These are phyloP conservation scores for Suillus bovinus DNA, from an alignment of 768 basidiomycete genomes.

Conservation along the genomic window DNA sequence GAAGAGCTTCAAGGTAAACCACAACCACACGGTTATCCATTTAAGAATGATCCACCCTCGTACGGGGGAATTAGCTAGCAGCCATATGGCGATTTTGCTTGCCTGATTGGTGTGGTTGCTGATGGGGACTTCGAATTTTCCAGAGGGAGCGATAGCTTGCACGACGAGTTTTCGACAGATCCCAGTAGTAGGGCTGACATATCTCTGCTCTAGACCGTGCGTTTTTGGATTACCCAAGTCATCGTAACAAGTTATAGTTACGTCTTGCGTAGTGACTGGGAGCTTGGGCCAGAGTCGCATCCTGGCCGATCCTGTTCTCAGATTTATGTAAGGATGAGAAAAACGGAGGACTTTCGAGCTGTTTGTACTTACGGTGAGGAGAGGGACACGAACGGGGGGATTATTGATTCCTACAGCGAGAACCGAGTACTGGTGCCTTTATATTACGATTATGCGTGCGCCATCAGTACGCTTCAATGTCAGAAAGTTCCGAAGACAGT, in stretches of 20 bases:
- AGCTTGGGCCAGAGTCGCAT: background rate
- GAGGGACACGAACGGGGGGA: background rate
- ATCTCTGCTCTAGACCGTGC: constrained; percentile 18
- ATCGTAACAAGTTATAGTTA: constrained; percentile 6
- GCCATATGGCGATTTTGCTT: constrained; percentile 17
- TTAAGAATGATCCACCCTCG: background rate
- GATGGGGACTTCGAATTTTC: constrained; percentile 5
- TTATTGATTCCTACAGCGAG: background rate
- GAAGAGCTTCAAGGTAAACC: constrained; percentile 13
- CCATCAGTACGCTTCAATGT: background rate
- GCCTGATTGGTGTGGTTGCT: constrained; percentile 3
- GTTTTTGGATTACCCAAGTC: background rate
- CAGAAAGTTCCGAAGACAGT: background rate
- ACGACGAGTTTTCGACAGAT: constrained; percentile 15
- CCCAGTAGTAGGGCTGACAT: constrained; percentile 20
- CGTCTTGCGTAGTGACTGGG: background rate
- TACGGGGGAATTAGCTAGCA: constrained; percentile 11
- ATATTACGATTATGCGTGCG: background rate
- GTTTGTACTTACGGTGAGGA: background rate
- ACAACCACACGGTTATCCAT: constrained; percentile 14
- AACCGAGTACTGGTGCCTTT: background rate
- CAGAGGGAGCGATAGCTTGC: constrained; percentile 14
- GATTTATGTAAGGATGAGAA: background rate
- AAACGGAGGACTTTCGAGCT: background rate
- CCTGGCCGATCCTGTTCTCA: background rate